Evolutionary conservation across 352 stramenopile species (phyloP), one percentile per base, ranked within the genome.

Genomic region (Blastocystis sp.): DNA sequence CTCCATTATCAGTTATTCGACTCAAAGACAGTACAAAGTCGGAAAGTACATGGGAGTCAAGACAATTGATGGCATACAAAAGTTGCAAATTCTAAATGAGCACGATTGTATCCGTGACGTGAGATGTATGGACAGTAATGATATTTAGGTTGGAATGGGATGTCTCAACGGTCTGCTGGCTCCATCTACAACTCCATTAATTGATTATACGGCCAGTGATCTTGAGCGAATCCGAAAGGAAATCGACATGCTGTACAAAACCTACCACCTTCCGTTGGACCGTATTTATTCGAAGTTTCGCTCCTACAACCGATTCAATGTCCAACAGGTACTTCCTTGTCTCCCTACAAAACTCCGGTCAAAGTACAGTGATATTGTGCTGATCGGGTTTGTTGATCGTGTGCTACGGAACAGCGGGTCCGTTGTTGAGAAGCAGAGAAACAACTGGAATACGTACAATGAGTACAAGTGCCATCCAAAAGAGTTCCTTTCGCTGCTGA

Each of bases 91-190:
- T 68, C 45, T 50, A 9, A 84, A 84, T 53, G 73, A 84, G 41
- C 73, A 84, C 53, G 73, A 84, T 41, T 84, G 73, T n/a, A 84
- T 84, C 11, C 73, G 56, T 45, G 73, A 84, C 20, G 73, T 84
- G 13, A 1, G 18, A 50, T 34, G n/a, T 18, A 23, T 69, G 45
- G 53, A 54, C 7, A 3, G 0, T 23, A 4, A 9, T 84, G 3
- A 84, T 26, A 11, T 18, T 1, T 84, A 84, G 73, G 47, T 84
- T 26, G 73, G 73, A 39, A 68, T 84, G 54, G 73, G 73, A 9
- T 84, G 53, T 69, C n/a, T 84, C 3, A 68, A 68, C 18, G 43
- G 73, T 18, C 39, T 84, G 43, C 5, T 84, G 34, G 54, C 73
- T 18, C 47, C 62, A 8, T 53, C 73, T 34, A 1, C n/a, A 18